Conservation (phyloP, 768 basidiomycete genomes). For the Melanogaster broomeanus region DNA sequence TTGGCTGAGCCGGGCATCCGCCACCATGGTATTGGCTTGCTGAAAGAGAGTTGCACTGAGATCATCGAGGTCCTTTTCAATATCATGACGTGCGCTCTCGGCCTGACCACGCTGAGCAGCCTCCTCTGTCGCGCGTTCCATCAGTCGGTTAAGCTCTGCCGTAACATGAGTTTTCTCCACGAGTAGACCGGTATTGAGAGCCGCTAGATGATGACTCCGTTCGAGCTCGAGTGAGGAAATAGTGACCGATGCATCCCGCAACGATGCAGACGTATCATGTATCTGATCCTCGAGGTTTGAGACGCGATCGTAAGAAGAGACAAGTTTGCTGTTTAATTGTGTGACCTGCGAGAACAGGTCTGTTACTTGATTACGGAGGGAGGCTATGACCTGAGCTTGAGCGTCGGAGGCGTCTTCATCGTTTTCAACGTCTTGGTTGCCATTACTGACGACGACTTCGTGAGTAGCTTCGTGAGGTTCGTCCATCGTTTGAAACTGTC, state of each 20-base stretch:
- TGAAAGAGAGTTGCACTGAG: constrained; percentile 88
- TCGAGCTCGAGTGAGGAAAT: constrained; percentile 83
- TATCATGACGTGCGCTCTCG: constrained; percentile 75
- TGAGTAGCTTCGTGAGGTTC: constrained; percentile 6
- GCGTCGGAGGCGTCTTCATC: constrained; percentile 54
- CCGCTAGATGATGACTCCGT: constrained; percentile 83
- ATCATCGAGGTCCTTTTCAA: constrained; percentile 94
- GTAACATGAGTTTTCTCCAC: constrained; percentile 93
- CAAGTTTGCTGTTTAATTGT: constrained; percentile 90
- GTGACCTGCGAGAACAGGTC: constrained; percentile 90
- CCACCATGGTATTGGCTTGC: constrained; percentile 98
- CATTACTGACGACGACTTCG: background rate
- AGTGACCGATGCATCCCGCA: constrained; percentile 62
- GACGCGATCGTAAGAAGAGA: constrained; percentile 87
- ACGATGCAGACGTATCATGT: constrained; percentile 61
- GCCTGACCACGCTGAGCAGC: constrained; percentile 89
- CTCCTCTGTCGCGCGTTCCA: constrained; percentile 95
- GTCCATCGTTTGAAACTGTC: constrained; percentile 18
- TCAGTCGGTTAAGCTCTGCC: constrained; percentile 86
- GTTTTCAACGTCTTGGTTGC: constrained; percentile 12
- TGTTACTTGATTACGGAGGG: constrained; percentile 78
- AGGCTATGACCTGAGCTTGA: constrained; percentile 79
- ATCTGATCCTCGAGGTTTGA: constrained; percentile 92
- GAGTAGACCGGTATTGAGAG: constrained; percentile 86
- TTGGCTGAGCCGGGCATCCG: constrained; percentile 73